Conservation (phyloP, 176 grass and related monocot genomes). For the Tuctoria greenei region DNA sequence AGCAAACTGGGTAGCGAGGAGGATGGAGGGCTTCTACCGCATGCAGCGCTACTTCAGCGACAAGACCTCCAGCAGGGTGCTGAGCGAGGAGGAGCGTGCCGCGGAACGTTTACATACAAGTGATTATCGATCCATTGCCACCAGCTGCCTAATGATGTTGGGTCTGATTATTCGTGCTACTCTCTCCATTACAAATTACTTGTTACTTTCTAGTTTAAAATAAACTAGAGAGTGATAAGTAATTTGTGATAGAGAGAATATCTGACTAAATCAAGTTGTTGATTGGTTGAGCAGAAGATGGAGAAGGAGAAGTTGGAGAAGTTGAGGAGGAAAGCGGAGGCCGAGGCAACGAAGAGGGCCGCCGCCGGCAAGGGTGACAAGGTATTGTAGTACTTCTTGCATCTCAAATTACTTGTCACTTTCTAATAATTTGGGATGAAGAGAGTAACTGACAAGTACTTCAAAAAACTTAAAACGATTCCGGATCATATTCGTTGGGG, state of each 20-base stretch:
- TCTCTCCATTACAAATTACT: too few relatives aligned
- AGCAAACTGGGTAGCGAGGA: slow-evolving; percentile 16
- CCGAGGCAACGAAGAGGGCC: slow-evolving; percentile 48
- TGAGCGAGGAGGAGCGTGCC: slow-evolving; percentile 87
- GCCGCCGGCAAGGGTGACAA: slow-evolving; percentile 29
- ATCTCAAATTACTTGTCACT: too few relatives aligned
- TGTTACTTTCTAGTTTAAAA: too few relatives aligned
- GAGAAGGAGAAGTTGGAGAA: slow-evolving; percentile 88
- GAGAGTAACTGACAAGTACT: too few relatives aligned
- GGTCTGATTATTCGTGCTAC: neutral
- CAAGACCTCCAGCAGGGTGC: slow-evolving; percentile 52
- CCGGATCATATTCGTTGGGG: neutral
- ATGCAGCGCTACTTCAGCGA: slow-evolving; percentile 66
- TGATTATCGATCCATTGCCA: neutral
- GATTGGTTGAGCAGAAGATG: slow-evolving; percentile 64
- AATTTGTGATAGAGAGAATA: too few relatives aligned
- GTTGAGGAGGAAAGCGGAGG: slow-evolving; percentile 58
- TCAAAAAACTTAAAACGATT: neutral
- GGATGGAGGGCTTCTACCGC: slow-evolving; percentile 38
- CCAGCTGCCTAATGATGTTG: too few relatives aligned
- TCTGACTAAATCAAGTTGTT: neutral
- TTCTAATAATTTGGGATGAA: too few relatives aligned
- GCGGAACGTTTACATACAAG: slow-evolving; percentile 83
- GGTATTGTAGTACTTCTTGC: neutral
- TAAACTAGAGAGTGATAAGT: too few relatives aligned